phyloP scores from a whole-genome alignment of 2,329 filamentous ascomycete species.

The Aspergillus pseudotamarii region DNA sequence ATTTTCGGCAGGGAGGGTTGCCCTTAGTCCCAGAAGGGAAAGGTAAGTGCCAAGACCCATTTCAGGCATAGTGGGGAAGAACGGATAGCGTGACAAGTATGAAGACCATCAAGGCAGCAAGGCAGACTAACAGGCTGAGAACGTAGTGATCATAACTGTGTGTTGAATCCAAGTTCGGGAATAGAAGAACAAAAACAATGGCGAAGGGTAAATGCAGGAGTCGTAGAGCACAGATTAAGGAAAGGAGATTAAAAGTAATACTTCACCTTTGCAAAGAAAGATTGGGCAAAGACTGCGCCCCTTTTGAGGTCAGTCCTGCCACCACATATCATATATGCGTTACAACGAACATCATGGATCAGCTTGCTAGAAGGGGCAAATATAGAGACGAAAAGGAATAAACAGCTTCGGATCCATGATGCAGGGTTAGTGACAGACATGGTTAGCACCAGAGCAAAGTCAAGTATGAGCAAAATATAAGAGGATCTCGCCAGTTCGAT shows the following conservation, averaged over 20 bases:
- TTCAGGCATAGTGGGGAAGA: slow-evolving; percentile 12
- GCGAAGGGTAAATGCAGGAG: background rate
- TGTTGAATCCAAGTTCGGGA: background rate
- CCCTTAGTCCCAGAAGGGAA: slow-evolving; percentile 11
- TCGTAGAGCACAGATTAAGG: background rate
- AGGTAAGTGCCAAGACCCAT: slow-evolving; percentile 9
- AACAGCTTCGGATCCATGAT: slow-evolving; percentile 1
- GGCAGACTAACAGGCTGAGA: background rate
- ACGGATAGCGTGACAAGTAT: background rate
- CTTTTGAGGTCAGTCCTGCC: background rate
- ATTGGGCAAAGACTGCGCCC: background rate
- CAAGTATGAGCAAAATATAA: slow-evolving; percentile 13
- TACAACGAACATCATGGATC: background rate
- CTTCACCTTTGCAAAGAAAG: background rate
- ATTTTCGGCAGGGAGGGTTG: slow-evolving; percentile 11
- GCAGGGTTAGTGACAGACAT: slow-evolving; percentile 2
- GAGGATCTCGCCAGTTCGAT: background rate
- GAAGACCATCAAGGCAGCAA: slow-evolving; percentile 5
- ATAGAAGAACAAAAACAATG: background rate
- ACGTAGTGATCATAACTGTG: background rate
- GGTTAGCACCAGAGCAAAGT: slow-evolving; percentile 14
- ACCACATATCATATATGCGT: background rate
- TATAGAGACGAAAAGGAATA: background rate
- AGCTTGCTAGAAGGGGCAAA: background rate
- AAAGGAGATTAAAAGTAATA: background rate